Conservation (phyloP, 2,329 filamentous ascomycete species). For the Sordariomycetes sp. region DNA sequence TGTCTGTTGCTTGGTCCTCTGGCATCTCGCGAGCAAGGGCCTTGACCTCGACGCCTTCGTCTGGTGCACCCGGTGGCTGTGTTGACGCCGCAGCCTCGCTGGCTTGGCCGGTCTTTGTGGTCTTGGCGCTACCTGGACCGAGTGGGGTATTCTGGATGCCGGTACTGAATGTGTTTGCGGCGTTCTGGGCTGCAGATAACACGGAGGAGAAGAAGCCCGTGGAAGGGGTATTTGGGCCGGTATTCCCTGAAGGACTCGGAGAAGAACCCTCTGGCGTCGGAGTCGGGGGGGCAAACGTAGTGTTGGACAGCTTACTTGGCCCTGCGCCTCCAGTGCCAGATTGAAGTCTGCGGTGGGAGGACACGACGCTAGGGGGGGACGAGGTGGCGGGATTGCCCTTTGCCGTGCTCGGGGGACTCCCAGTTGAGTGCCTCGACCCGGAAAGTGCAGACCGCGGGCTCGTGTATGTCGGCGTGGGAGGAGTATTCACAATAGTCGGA, state of each 20-base stretch:
- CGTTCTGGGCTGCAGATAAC: constrained; percentile 86
- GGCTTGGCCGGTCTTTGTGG: not conserved
- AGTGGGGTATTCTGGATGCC: constrained; percentile 60
- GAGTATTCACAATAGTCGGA: constrained; percentile 54
- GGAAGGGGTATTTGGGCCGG: not conserved
- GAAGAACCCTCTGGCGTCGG: constrained; percentile 53
- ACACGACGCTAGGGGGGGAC: not conserved
- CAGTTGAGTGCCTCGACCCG: constrained; percentile 12
- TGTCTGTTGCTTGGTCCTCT: constrained; percentile 27
- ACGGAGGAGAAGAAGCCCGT: constrained; percentile 85
- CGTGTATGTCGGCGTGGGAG: constrained; percentile 46
- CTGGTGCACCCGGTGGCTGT: not conserved
- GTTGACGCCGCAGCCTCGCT: not conserved
- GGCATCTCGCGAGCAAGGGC: constrained; percentile 28
- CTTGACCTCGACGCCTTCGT: constrained; percentile 26
- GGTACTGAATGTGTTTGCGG: constrained; percentile 63
- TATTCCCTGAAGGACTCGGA: not conserved
- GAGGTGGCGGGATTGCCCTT: constrained; percentile 1
- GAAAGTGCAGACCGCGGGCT: constrained; percentile 6
- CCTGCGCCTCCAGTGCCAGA: constrained; percentile 23
- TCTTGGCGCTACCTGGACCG: constrained; percentile 23
- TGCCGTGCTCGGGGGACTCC: constrained; percentile 5
- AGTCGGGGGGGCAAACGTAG: constrained; percentile 47
- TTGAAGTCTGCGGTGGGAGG: constrained; percentile 6
- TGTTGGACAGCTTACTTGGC: constrained; percentile 82